Conservation (phyloP, 768 basidiomycete species). For the Tulasnella sp. region DNA sequence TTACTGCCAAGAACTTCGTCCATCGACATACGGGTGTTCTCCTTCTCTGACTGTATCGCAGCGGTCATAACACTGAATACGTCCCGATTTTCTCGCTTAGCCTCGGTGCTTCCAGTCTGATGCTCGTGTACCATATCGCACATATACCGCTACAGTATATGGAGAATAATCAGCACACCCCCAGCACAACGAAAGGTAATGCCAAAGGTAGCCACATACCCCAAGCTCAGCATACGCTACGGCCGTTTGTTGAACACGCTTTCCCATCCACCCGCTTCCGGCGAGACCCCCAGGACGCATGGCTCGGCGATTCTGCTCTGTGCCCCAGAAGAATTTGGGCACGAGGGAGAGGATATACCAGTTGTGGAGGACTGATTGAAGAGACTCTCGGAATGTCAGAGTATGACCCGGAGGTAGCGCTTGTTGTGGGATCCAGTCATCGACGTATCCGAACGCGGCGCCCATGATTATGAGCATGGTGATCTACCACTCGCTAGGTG, state of each 20-base stretch:
- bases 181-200: no score
- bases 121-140: slow-evolving; percentile 8
- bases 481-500: not conserved
- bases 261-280: not conserved
- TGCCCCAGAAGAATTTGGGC: not conserved
- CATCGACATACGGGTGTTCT: no score
- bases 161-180: no score
- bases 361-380: not conserved
- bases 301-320: not conserved
- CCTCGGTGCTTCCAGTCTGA: no score
- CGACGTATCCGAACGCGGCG: not conserved
- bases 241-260: not conserved
- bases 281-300: slow-evolving; percentile 1
- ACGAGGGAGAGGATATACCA: not conserved
- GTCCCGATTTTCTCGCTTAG: no score
- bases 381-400: not conserved
- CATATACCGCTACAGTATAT: slow-evolving; percentile 7
- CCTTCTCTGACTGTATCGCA: no score
- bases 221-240: not conserved
- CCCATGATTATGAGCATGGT: not conserved
- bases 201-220: not conserved
- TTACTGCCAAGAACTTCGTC: no score
- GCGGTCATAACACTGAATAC: no score
- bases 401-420: not conserved
- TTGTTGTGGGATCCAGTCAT: not conserved